Conservation (phyloP, 805 yeast species). For the Teunomyces tritomae region DNA sequence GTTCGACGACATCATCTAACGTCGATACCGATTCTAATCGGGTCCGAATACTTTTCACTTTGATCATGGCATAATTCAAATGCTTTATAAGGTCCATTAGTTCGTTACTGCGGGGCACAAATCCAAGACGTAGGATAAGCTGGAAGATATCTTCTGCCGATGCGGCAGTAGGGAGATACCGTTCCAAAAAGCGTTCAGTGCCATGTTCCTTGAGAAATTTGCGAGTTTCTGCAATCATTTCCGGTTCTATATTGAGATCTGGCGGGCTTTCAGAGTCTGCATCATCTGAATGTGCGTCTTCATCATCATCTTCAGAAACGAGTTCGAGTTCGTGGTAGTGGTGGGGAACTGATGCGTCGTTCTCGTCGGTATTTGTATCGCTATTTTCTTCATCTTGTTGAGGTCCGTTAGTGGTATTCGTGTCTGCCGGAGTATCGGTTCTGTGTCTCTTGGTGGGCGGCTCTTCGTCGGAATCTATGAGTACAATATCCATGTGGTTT, state of each 20-base stretch:
- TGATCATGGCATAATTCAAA: slow-evolving; percentile 62
- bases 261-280: neutral
- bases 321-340: neutral
- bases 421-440: neutral
- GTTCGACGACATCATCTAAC: slow-evolving; percentile 55
- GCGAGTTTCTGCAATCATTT: slow-evolving; percentile 24
- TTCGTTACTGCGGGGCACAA: slow-evolving; percentile 41
- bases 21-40: slow-evolving; percentile 54
- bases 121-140: slow-evolving; percentile 66
- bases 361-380: neutral
- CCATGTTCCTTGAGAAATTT: slow-evolving; percentile 61
- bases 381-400: neutral
- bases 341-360: neutral
- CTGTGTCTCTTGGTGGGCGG: slow-evolving; percentile 1
- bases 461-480: slow-evolving; percentile 24
- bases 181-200: slow-evolving; percentile 53
- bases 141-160: slow-evolving; percentile 54
- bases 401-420: neutral
- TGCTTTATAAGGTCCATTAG: slow-evolving; percentile 48
- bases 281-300: neutral
- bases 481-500: slow-evolving; percentile 19
- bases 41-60: slow-evolving; percentile 55
- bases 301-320: slow-evolving; percentile 1
- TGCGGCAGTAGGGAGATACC: slow-evolving; percentile 60
- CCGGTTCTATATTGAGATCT: slow-evolving; percentile 10